These are phyloP conservation scores for Fraxinus anomala DNA, from an alignment of 257 asterid genomes.

Conservation along the genomic window DNA sequence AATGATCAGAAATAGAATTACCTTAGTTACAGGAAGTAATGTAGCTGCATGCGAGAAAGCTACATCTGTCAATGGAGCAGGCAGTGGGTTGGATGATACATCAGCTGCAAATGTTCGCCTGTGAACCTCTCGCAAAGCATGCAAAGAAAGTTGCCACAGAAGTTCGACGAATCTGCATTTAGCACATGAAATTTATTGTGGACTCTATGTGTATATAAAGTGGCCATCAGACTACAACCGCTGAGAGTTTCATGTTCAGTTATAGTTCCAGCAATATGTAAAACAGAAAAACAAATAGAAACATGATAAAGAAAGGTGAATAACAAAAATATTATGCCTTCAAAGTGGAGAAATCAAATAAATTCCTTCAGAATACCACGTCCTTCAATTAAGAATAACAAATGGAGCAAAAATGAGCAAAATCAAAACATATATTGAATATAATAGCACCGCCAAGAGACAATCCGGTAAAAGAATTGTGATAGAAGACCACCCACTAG, in stretches of 20 bases:
- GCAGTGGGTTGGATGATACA: constrained; percentile 85
- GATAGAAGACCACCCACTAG: background rate
- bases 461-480: background rate
- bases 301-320: background rate
- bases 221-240: background rate
- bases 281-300: background rate
- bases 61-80: constrained; percentile 97
- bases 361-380: background rate
- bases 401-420: background rate
- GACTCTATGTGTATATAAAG: constrained; percentile 3
- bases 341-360: background rate
- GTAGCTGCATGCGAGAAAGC: constrained; percentile 99
- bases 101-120: constrained; percentile 87
- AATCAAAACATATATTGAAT: background rate
- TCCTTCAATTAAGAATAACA: background rate
- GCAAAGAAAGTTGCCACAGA: constrained; percentile 97
- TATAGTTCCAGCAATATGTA: background rate
- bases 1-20: constrained; percentile 31
- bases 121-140: constrained; percentile 97
- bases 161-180: constrained; percentile 88
- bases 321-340: background rate
- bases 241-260: constrained; percentile 1
- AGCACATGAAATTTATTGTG: constrained; percentile 23
- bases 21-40: constrained; percentile 95
- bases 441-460: background rate